phyloP scores from a whole-genome alignment of 345 rosid species.

The Arabidopsis arenosa region DNA sequence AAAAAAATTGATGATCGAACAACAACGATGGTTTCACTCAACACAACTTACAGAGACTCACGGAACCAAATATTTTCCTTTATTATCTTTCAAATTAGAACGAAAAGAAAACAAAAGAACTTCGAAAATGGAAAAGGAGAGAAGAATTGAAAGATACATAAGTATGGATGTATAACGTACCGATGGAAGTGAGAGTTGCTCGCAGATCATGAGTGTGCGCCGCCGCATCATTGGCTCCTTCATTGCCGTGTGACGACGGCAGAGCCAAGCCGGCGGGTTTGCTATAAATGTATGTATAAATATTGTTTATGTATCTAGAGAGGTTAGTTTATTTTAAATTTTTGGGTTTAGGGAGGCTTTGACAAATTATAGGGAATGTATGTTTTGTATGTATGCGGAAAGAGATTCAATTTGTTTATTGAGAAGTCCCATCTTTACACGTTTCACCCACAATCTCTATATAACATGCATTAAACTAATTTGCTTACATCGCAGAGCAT shows the following conservation, averaged over 20 bases:
- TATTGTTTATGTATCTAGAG: not conserved
- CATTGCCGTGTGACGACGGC: not conserved
- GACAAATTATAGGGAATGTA: conserved; percentile 29
- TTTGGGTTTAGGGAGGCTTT: conserved; percentile 15
- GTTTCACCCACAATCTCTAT: conserved; percentile 34
- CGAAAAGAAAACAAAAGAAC: not conserved
- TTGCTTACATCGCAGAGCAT: no score
- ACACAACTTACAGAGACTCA: not conserved
- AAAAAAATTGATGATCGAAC: not conserved
- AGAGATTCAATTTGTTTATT: conserved; percentile 25
- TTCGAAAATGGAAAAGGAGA: not conserved
- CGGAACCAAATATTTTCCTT: not conserved
- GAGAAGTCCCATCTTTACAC: conserved; percentile 36
- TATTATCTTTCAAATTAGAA: not conserved
- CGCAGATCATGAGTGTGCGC: conserved; percentile 41
- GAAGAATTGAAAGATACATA: conserved; percentile 4
- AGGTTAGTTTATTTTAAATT: not conserved
- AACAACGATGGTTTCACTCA: not conserved
- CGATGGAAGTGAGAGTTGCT: conserved; percentile 45
- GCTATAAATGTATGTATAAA: not conserved
- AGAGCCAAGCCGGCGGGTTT: conserved; percentile 15
- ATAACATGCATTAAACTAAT: not conserved
- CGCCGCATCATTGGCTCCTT: conserved; percentile 14
- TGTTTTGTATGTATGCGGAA: conserved; percentile 24
- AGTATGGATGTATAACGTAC: conserved; percentile 11